Evolutionary conservation across 2,329 filamentous ascomycete species (phyloP).

Genomic region (Scedosporium apiospermum): DNA sequence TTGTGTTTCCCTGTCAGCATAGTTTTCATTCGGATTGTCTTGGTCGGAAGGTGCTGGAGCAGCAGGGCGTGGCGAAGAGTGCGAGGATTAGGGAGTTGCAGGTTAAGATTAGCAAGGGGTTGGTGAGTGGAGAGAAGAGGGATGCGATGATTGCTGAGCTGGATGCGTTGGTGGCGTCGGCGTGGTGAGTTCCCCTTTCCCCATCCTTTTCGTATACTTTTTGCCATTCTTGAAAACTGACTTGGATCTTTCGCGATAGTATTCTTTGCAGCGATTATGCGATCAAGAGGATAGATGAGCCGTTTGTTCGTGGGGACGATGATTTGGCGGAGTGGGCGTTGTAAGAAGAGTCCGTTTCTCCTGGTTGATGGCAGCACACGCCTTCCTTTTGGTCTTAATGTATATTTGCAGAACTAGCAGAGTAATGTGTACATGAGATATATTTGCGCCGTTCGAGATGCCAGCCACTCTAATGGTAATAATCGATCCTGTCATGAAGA

Average conservation of each 20-base stretch:
- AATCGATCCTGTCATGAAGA: neutral
- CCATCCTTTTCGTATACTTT: neutral
- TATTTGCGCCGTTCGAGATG: neutral
- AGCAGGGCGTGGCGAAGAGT: constrained; percentile 64
- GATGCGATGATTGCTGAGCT: constrained; percentile 81
- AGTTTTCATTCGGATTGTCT: constrained; percentile 95
- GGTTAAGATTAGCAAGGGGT: constrained; percentile 67
- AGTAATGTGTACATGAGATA: constrained; percentile 4
- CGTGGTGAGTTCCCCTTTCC: constrained; percentile 53
- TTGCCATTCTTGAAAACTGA: constrained; percentile 11
- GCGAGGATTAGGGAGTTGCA: constrained; percentile 80
- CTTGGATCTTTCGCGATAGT: constrained; percentile 33
- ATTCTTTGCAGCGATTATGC: constrained; percentile 92
- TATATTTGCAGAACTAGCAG: neutral
- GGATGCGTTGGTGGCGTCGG: constrained; percentile 81
- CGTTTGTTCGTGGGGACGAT: constrained; percentile 70
- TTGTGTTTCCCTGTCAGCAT: constrained; percentile 97
- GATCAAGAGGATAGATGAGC: constrained; percentile 88
- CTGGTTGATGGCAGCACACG: neutral
- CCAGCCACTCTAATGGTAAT: neutral
- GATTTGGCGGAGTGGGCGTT: constrained; percentile 73
- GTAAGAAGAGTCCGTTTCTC: constrained; percentile 21
- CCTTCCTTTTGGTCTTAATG: neutral
- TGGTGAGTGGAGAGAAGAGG: constrained; percentile 59
- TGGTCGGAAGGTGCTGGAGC: constrained; percentile 74